A percentile compares a stretch with the other conserved stretches of the same genome.
These are phyloP conservation scores for Pyrenophora teres DNA, from an alignment of 2,329 filamentous ascomycete species.

Conservation along the genomic window DNA sequence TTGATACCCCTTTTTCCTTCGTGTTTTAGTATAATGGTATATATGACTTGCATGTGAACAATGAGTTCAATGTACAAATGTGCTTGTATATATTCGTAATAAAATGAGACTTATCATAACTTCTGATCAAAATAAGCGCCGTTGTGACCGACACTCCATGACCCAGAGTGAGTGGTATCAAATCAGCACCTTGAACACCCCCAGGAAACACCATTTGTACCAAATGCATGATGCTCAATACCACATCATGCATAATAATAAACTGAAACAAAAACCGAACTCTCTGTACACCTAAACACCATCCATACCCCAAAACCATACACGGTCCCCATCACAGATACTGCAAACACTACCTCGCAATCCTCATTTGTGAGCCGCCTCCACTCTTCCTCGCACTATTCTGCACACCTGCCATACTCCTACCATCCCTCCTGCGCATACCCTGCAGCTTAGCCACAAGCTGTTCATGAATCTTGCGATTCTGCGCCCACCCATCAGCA, in stretches of 20 bases:
- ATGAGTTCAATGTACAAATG: too few species aligned
- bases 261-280: not conserved
- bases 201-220: too few species aligned
- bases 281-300: conserved; percentile 29
- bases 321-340: not conserved
- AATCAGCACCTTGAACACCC: too few species aligned
- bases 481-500: conserved; percentile 56
- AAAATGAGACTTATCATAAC: conserved; percentile 2
- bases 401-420: conserved; percentile 18
- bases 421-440: conserved; percentile 44
- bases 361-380: conserved; percentile 50
- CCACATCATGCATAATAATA: not conserved
- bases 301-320: conserved; percentile 24
- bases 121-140: conserved; percentile 1
- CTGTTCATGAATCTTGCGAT: conserved; percentile 55
- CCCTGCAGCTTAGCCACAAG: conserved; percentile 53
- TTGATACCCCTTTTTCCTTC: not conserved
- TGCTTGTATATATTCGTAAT: too few species aligned
- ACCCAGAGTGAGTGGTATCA: not conserved
- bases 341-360: conserved; percentile 8
- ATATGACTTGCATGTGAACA: too few species aligned
- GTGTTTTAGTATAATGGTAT: too few species aligned
- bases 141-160: not conserved
- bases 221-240: too few species aligned
- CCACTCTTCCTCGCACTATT: conserved; percentile 53